Base-by-base conservation (phyloP, 176 grass and related monocot species). In the Eleusine indica region DNA sequence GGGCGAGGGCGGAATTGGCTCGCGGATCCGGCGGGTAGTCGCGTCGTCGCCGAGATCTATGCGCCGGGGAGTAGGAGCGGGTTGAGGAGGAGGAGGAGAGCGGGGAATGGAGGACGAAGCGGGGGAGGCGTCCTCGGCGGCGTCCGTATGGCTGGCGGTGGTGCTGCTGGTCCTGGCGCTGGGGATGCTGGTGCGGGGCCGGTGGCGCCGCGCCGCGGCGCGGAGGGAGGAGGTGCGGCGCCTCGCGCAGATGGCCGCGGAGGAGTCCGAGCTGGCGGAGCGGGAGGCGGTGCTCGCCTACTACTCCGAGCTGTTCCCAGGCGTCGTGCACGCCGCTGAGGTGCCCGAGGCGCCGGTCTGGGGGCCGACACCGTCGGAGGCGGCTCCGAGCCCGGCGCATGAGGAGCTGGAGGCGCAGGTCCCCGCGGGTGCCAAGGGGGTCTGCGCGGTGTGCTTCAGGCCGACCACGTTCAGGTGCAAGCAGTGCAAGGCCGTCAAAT, bases 401-500 rank as follows among this genome's bases (percentile, higher is more conserved):
- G 74, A 56, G 6, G 82, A 42, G 22, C 46, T 9, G 9, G 82
- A 78, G 8, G 56, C 68, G 53, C 80, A 74, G 60, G 79, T 57
- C 38, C 25, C 88, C 49, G 48, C 41, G 46, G 51, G 66, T 4
- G 29, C 66, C 4, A 71, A 70, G 68, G 84, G 74, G 60, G 58
- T 89, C 66, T 99, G 97, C 51, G 91, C 78, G 38, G 91, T 94
- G 58, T 99, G 97, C 88, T 94, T 81, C 70, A 89, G 78, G 76
- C 89, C 91, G 35, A 93, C 97, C 15, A 93, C 81, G 9, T 88
- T 87, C 44, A 86, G 97, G 73, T 99, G 97, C 79, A 87, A 90
- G 56, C 86, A 89, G 82, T 99, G 97, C 93, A 99, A 99, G 86
- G 89, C 88, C 39, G 93, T 96, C 73, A 93, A 92, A 82, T 99